Conservation (phyloP, 352 stramenopile species). For the Globisporangium iwayamae region DNA sequence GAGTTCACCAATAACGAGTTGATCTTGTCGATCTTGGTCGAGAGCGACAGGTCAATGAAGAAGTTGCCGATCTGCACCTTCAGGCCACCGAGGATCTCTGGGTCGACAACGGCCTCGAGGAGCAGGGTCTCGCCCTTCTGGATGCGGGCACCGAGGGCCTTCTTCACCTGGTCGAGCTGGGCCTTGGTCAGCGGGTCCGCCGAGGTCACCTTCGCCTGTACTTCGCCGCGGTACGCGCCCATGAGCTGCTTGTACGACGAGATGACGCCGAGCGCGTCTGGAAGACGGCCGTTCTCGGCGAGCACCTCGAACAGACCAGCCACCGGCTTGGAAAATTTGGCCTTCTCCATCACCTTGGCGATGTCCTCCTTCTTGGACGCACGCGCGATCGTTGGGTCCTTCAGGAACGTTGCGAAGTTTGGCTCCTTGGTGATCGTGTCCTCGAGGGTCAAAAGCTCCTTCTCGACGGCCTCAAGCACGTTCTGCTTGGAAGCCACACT, state of each 20-base stretch:
- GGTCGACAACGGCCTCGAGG: conserved; percentile 91
- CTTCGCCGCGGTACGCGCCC: conserved; percentile 93
- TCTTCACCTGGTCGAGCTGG: conserved; percentile 92
- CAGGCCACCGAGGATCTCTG: conserved; percentile 93
- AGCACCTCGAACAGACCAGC: conserved; percentile 95
- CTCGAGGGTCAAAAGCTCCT: conserved; percentile 85
- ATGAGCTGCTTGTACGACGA: conserved; percentile 92
- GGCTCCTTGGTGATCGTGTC: conserved; percentile 82
- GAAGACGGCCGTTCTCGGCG: conserved; percentile 94
- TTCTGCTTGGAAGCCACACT: conserved; percentile 91
- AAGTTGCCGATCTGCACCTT: conserved; percentile 98
- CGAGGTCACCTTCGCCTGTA: conserved; percentile 96
- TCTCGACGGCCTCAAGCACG: conserved; percentile 77
- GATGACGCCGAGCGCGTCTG: conserved; percentile 86
- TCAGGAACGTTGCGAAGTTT: conserved; percentile 92
- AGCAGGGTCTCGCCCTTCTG: conserved; percentile 91
- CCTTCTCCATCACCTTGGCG: conserved; percentile 84
- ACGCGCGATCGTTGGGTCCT: conserved; percentile 95
- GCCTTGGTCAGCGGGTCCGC: conserved; percentile 91
- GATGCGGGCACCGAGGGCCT: conserved; percentile 87
- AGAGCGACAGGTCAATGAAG: conserved; percentile 96
- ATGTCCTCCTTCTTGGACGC: conserved; percentile 93
- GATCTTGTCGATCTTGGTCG: conserved; percentile 95
- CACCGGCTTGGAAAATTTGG: conserved; percentile 93
- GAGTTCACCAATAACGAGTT: conserved; percentile 79